Evolutionary conservation across 2,329 filamentous ascomycete species (phyloP).

Genomic region (Penicillium sp.): DNA sequence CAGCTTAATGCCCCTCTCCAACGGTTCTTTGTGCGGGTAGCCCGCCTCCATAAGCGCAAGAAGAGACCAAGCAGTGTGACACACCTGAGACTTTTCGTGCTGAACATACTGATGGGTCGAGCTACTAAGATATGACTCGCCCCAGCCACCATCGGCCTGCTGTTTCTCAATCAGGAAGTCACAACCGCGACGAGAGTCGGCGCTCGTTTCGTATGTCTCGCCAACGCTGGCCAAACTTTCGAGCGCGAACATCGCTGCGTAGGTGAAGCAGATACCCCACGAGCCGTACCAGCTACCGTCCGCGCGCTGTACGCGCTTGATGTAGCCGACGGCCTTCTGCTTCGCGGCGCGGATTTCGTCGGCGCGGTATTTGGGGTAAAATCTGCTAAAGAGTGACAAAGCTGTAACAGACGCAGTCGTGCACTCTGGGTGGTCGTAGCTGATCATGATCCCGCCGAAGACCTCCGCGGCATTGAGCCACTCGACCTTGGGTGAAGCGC

Average conservation of each 20-base stretch:
- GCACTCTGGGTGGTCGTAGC: constrained; percentile 97
- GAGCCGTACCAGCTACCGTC: constrained; percentile 98
- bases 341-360: constrained; percentile 74
- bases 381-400: constrained; percentile 73
- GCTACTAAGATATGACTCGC: constrained; percentile 86
- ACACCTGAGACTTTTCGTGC: constrained; percentile 79
- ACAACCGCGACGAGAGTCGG: constrained; percentile 69
- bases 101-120: constrained; percentile 73
- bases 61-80: constrained; percentile 89
- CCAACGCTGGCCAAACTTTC: constrained; percentile 80
- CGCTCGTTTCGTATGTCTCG: constrained; percentile 74
- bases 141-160: constrained; percentile 89
- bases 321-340: constrained; percentile 71
- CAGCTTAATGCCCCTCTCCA: constrained; percentile 72
- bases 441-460: constrained; percentile 96
- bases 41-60: constrained; percentile 78
- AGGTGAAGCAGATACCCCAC: constrained; percentile 98
- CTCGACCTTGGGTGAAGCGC: constrained; percentile 76
- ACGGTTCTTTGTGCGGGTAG: constrained; percentile 70
- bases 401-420: constrained; percentile 92
- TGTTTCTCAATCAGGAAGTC: constrained; percentile 84
- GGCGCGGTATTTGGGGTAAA: constrained; percentile 76
- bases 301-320: constrained; percentile 70
- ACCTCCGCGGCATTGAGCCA: constrained; percentile 93
- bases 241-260: constrained; percentile 93